Evolutionary conservation across 2,329 filamentous ascomycete species (phyloP).

Genomic region (Didymella lethalis): DNA sequence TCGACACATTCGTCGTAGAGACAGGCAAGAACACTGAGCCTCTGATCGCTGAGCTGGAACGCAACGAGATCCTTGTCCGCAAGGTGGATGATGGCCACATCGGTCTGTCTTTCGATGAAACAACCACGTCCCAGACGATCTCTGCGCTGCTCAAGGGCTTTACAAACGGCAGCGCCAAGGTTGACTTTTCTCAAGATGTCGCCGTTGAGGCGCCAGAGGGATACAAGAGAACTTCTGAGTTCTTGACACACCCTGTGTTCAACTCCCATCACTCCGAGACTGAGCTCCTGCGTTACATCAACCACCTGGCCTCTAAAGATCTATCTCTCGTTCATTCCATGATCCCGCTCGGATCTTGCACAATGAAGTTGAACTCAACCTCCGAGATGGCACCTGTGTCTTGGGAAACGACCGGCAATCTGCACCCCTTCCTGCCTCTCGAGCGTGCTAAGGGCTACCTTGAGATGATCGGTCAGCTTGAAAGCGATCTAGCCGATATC

Average conservation of each 20-base stretch:
- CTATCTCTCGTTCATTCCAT: slow-evolving; percentile 94
- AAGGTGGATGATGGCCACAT: slow-evolving; percentile 67
- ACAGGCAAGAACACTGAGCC: slow-evolving; percentile 60
- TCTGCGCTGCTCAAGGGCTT: slow-evolving; percentile 63
- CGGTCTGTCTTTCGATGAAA: slow-evolving; percentile 82
- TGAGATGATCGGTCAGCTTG: slow-evolving; percentile 74
- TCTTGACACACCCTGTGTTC: slow-evolving; percentile 90
- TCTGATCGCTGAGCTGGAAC: slow-evolving; percentile 61
- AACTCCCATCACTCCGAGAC: slow-evolving; percentile 96
- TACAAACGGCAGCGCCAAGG: slow-evolving; percentile 34
- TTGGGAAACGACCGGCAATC: slow-evolving; percentile 74
- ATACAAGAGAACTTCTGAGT: slow-evolving; percentile 75
- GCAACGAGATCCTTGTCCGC: slow-evolving; percentile 68
- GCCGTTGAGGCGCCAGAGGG: slow-evolving; percentile 55
- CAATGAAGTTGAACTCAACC: slow-evolving; percentile 96
- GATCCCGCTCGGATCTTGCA: slow-evolving; percentile 96
- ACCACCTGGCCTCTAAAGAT: slow-evolving; percentile 93
- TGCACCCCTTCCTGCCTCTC: slow-evolving; percentile 80
- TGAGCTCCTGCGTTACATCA: slow-evolving; percentile 90
- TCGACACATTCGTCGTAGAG: slow-evolving; percentile 79
- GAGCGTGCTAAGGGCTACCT: slow-evolving; percentile 73
- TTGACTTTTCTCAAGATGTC: slow-evolving; percentile 24
- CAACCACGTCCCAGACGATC: slow-evolving; percentile 65
- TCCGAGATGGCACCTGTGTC: slow-evolving; percentile 91
- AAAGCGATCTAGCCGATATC: slow-evolving; percentile 77